Conservation (phyloP, 164 flowering plant genomes). For the Dillenia suffruticosa region DNA sequence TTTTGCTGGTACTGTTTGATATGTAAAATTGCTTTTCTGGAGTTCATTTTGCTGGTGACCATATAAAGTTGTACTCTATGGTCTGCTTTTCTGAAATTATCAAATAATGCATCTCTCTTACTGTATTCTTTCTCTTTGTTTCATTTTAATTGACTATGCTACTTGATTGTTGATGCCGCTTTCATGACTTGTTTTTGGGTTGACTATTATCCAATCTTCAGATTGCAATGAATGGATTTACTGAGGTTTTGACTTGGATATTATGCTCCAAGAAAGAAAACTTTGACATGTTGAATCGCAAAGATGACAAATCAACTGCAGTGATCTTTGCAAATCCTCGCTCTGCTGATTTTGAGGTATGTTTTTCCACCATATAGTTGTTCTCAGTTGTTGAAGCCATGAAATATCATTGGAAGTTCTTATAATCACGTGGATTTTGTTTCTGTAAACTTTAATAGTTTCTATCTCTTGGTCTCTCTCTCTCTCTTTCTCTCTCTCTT, state of each 20-base stretch:
- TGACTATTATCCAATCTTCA: constrained; percentile 13
- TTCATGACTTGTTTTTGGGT: neutral
- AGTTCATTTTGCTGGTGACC: too few relatives aligned
- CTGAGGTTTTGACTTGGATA: constrained; percentile 88
- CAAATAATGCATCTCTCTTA: too few relatives aligned
- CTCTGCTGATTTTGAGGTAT: constrained; percentile 90
- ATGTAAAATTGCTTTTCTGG: too few relatives aligned
- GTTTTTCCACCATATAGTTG: constrained; percentile 10
- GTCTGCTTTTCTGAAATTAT: too few relatives aligned
- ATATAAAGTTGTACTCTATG: too few relatives aligned
- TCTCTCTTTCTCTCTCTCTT: too few relatives aligned
- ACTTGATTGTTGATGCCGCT: neutral
- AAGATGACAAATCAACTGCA: constrained; percentile 76
- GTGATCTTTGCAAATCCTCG: constrained; percentile 86
- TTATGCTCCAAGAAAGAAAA: constrained; percentile 81
- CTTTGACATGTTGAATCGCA: constrained; percentile 68
- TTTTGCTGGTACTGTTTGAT: too few relatives aligned
- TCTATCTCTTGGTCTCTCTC: too few relatives aligned
- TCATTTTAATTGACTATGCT: neutral
- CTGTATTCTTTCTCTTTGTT: neutral
- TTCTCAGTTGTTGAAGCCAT: too few relatives aligned
- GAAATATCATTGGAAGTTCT: too few relatives aligned
- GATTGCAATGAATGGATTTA: constrained; percentile 81
- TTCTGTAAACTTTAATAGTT: too few relatives aligned
- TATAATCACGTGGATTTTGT: too few relatives aligned